These are phyloP conservation scores for Alternaria incomplexa DNA, from an alignment of 2,329 filamentous ascomycete species.

Conservation along the genomic window DNA sequence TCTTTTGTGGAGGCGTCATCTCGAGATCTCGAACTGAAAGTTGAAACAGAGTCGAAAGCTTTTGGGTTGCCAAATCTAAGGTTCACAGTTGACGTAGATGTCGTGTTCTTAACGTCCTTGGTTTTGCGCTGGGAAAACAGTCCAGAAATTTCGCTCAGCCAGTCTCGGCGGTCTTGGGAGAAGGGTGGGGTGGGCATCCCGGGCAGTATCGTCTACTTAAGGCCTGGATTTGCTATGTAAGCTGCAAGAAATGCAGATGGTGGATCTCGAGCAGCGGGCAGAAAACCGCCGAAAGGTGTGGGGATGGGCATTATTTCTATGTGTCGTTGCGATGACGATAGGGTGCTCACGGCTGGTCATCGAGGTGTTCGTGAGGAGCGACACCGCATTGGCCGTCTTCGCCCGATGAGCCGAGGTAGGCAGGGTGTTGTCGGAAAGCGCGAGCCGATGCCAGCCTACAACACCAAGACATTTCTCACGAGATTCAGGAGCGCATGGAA, in stretches of 20 bases:
- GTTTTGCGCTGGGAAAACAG: slow-evolving; percentile 29
- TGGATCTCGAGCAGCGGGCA: slow-evolving; percentile 9
- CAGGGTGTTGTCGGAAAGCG: slow-evolving; percentile 10
- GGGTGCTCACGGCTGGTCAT: slow-evolving; percentile 59
- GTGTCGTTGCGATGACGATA: slow-evolving; percentile 66
- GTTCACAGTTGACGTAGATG: slow-evolving; percentile 12
- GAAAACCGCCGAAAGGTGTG: slow-evolving; percentile 21
- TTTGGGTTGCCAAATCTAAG: slow-evolving; percentile 6
- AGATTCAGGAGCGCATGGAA: not conserved
- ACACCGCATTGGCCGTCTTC: slow-evolving; percentile 62
- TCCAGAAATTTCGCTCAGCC: slow-evolving; percentile 41
- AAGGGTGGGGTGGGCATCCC: slow-evolving; percentile 46
- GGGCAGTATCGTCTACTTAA: slow-evolving; percentile 3
- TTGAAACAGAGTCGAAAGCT: slow-evolving; percentile 15
- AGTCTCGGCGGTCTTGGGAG: slow-evolving; percentile 44
- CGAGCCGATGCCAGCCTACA: slow-evolving; percentile 15
- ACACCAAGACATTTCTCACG: slow-evolving; percentile 11
- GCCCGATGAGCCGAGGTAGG: slow-evolving; percentile 27
- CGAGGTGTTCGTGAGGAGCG: slow-evolving; percentile 69
- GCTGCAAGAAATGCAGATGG: slow-evolving; percentile 9
- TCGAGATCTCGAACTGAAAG: slow-evolving; percentile 8
- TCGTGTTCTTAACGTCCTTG: slow-evolving; percentile 13
- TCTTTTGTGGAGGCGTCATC: slow-evolving; percentile 36
- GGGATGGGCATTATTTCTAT: slow-evolving; percentile 25
- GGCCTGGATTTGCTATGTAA: not conserved